A percentile compares a stretch with the other conserved stretches of the same genome.
Conservation (phyloP, 139 green algal genomes). For the Picochlorum sp. region DNA sequence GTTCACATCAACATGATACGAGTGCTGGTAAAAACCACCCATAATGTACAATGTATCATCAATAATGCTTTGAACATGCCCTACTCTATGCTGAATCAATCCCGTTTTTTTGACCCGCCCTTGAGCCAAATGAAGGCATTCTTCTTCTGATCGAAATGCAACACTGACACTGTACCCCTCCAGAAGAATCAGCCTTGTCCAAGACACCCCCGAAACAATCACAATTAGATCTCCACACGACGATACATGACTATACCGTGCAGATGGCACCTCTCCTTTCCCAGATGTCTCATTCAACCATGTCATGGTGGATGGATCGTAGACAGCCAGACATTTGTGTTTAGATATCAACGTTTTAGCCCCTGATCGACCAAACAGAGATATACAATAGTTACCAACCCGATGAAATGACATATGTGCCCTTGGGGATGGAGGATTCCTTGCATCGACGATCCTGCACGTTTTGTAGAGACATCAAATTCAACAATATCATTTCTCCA, state of each 20-base stretch:
- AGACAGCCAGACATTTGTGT: neutral
- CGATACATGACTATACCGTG: neutral
- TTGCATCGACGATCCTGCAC: neutral
- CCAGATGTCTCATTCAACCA: neutral
- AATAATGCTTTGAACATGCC: neutral
- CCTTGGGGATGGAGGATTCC: slow-evolving; percentile 3
- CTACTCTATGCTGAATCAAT: neutral
- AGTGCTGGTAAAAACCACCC: neutral
- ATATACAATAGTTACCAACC: slow-evolving; percentile 8
- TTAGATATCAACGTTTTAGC: neutral
- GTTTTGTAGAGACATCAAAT: slow-evolving; percentile 6
- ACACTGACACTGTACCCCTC: too few species aligned
- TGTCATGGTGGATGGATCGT: neutral
- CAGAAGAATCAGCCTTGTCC: too few species aligned
- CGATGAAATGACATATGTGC: slow-evolving; percentile 16
- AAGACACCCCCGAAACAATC: neutral
- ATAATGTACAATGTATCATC: neutral
- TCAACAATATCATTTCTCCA: slow-evolving; percentile 19
- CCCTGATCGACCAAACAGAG: slow-evolving; percentile 1
- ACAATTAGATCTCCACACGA: neutral
- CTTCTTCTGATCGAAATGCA: too few species aligned
- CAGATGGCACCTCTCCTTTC: neutral
- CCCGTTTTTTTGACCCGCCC: neutral
- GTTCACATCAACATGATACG: too few species aligned
- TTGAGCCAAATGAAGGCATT: too few species aligned